A percentile compares a stretch with the other conserved stretches of the same genome.
Conservation (phyloP, 2,329 filamentous ascomycete species). For the Plectosphaerella plurivora region DNA sequence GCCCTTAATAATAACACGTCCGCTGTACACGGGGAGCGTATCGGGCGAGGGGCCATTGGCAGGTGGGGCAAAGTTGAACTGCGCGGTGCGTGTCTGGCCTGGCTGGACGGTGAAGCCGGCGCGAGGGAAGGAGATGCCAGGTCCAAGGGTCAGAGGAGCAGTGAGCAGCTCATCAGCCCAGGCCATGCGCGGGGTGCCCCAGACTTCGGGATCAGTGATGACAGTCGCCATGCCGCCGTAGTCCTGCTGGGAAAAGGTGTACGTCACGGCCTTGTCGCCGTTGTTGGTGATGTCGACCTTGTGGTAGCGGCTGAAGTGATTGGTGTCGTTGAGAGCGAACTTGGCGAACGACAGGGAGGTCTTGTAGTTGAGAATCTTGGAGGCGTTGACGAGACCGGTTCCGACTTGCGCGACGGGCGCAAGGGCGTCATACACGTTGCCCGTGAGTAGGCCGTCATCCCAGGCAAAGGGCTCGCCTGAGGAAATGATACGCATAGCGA, state of each 20-base stretch:
- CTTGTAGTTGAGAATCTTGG: conserved; percentile 31
- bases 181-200: conserved; percentile 9
- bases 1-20: conserved; percentile 24
- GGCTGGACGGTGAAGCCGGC: conserved; percentile 1
- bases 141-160: conserved; percentile 1
- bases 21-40: conserved; percentile 25
- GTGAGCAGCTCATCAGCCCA: conserved; percentile 2
- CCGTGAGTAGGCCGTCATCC: conserved; percentile 18
- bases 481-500: conserved; percentile 14
- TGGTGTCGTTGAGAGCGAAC: conserved; percentile 39
- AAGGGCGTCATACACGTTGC: conserved; percentile 10
- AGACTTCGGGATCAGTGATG: conserved; percentile 1
- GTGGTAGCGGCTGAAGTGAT: conserved; percentile 31
- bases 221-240: background rate
- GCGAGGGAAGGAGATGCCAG: background rate
- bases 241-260: conserved; percentile 17
- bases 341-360: conserved; percentile 31
- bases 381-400: conserved; percentile 35
- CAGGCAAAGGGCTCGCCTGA: conserved; percentile 17
- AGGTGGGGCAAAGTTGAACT: background rate
- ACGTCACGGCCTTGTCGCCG: conserved; percentile 23
- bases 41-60: too few species aligned
- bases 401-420: conserved; percentile 33
- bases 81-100: conserved; percentile 2
- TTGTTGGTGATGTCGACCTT: conserved; percentile 26